These are phyloP conservation scores for Ceratobasidium sp. DNA, from an alignment of 1,284 basidiomycete species.

Conservation along the genomic window DNA sequence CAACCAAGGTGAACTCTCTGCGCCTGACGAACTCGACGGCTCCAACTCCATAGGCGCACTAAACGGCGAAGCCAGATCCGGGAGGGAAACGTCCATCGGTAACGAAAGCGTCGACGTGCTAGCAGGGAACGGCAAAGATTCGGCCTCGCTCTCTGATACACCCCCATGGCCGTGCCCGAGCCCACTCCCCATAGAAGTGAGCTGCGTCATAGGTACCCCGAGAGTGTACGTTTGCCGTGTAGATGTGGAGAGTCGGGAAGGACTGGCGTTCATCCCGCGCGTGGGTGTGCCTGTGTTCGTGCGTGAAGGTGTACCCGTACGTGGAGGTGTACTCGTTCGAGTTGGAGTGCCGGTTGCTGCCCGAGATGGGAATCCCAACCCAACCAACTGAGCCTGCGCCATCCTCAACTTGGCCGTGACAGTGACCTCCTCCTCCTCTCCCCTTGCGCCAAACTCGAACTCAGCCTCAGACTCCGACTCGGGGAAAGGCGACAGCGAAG, in stretches of 20 bases:
- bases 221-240: conserved; percentile 6
- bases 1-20: conserved; percentile 1
- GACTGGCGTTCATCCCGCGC: conserved; percentile 5
- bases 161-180: not conserved
- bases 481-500: conserved; percentile 36
- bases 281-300: not conserved
- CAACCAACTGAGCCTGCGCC: not conserved
- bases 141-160: conserved; percentile 28
- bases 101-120: conserved; percentile 25
- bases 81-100: conserved; percentile 16
- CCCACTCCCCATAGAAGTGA: not conserved
- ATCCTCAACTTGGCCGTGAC: conserved; percentile 7
- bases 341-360: conserved; percentile 7
- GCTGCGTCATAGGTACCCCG: conserved; percentile 37
- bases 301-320: not conserved
- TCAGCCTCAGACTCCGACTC: conserved; percentile 33
- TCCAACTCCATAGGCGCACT: conserved; percentile 11
- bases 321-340: not conserved
- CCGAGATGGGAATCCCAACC: not conserved
- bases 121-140: conserved; percentile 32
- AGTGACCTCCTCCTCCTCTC: conserved; percentile 23
- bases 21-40: not conserved
- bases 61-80: conserved; percentile 29
- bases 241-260: conserved; percentile 18
- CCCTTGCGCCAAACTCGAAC: conserved; percentile 13